Conservation (phyloP, 495 filamentous ascomycete genomes). For the Penicillium verhagenii region DNA sequence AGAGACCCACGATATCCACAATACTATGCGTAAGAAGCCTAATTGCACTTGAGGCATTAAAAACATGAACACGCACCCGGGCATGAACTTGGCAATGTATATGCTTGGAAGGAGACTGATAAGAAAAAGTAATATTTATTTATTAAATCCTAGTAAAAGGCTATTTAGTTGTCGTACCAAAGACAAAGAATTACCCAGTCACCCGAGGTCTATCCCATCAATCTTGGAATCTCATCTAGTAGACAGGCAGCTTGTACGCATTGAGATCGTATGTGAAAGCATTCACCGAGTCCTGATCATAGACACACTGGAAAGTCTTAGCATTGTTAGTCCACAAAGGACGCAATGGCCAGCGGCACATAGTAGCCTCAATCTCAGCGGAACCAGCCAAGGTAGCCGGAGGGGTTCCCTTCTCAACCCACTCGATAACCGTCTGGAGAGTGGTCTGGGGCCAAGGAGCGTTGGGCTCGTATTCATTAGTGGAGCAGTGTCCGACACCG, state of each 20-base stretch:
- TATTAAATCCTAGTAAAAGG: no score
- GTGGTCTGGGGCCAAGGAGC: conserved; percentile 47
- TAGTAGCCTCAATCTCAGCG: conserved; percentile 24
- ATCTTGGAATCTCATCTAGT: conserved; percentile 18
- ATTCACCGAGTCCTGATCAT: conserved; percentile 37
- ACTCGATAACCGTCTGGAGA: conserved; percentile 44
- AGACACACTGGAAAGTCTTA: conserved; percentile 33
- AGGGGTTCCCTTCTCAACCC: conserved; percentile 48
- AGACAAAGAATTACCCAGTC: no score
- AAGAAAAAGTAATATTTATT: no score
- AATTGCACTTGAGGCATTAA: no score
- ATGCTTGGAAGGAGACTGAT: no score
- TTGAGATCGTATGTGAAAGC: conserved; percentile 34
- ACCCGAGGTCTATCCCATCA: not conserved
- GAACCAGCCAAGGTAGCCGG: conserved; percentile 29
- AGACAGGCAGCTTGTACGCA: conserved; percentile 25
- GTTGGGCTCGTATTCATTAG: conserved; percentile 39
- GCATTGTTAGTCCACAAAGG: conserved; percentile 37
- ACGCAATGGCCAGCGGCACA: conserved; percentile 46
- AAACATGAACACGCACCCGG: no score
- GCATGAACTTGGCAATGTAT: no score
- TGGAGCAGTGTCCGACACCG: conserved; percentile 49
- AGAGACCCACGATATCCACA: no score
- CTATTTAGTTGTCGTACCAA: no score
- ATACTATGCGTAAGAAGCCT: no score